These are phyloP conservation scores for Xylariaceae sp. DNA, from an alignment of 2,329 filamentous ascomycete species.

Conservation along the genomic window DNA sequence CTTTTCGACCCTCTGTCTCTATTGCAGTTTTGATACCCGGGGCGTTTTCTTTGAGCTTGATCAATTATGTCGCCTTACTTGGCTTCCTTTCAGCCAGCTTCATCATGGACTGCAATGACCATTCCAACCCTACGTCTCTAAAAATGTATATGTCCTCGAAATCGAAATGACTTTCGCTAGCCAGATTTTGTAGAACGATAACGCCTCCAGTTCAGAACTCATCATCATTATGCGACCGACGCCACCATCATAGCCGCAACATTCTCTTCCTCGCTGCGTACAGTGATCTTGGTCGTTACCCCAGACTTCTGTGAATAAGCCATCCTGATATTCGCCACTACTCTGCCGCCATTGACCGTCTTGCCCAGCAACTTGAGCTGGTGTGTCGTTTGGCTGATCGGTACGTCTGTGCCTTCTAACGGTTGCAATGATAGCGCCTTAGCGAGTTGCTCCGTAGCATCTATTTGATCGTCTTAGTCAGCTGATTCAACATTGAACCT, in stretches of 20 bases:
- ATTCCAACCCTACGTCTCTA: conserved; percentile 27
- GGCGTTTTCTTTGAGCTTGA: conserved; percentile 6
- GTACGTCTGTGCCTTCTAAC: conserved; percentile 91
- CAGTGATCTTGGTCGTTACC: conserved; percentile 94
- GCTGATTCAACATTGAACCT: not conserved
- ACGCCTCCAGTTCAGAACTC: conserved; percentile 39
- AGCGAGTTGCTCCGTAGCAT: conserved; percentile 90
- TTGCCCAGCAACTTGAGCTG: conserved; percentile 96
- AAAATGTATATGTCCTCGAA: conserved; percentile 39
- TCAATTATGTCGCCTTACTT: conserved; percentile 5
- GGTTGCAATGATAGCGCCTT: conserved; percentile 90
- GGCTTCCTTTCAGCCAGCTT: not conserved
- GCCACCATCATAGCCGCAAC: conserved; percentile 84
- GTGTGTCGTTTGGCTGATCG: conserved; percentile 87
- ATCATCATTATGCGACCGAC: conserved; percentile 72
- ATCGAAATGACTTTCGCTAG: conserved; percentile 40
- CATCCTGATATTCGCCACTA: conserved; percentile 89
- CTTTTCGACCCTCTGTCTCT: conserved; percentile 2
- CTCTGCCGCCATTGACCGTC: conserved; percentile 87
- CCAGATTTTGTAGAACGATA: conserved; percentile 40
- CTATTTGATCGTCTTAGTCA: conserved; percentile 46
- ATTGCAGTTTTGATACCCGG: not conserved
- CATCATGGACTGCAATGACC: conserved; percentile 5
- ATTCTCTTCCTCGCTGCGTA: conserved; percentile 90
- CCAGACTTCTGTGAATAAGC: conserved; percentile 91